Percentiles rank a stretch among this genome's conserved stretches.
Conservation (phyloP, 2,329 filamentous ascomycete species). For the Knufia fluminis region DNA sequence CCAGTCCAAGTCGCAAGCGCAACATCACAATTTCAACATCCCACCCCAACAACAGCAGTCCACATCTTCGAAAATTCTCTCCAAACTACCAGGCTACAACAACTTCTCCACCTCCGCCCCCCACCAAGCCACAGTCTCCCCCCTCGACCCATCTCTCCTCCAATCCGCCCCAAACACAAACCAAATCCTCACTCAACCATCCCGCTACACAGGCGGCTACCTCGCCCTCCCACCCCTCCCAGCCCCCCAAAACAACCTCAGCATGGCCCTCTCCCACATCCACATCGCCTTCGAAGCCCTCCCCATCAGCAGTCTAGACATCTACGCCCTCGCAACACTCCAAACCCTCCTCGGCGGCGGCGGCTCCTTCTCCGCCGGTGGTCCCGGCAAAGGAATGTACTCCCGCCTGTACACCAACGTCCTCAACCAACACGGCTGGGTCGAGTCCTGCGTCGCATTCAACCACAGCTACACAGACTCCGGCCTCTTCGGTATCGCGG, state of each 20-base stretch:
- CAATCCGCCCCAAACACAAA: conserved; percentile 36
- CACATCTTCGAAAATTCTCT: conserved; percentile 52
- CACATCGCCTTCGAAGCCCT: conserved; percentile 93
- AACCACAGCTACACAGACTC: conserved; percentile 97
- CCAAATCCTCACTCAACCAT: conserved; percentile 53
- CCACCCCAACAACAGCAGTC: conserved; percentile 27
- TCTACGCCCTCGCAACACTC: conserved; percentile 89
- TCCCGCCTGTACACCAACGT: conserved; percentile 95
- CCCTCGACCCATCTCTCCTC: conserved; percentile 40
- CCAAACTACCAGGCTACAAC: conserved; percentile 82
- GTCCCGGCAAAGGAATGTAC: conserved; percentile 98
- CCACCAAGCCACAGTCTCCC: conserved; percentile 50
- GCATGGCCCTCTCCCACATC: conserved; percentile 79
- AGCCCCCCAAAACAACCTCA: conserved; percentile 64
- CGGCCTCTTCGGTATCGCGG: conserved; percentile 87
- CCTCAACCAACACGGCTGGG: conserved; percentile 94
- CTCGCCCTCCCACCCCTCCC: conserved; percentile 74
- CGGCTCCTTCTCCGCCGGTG: conserved; percentile 91
- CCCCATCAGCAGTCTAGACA: conserved; percentile 80
- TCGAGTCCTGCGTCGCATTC: conserved; percentile 90
- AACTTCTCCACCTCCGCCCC: conserved; percentile 69
- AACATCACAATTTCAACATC: conserved; percentile 30
- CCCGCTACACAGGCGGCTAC: conserved; percentile 90
- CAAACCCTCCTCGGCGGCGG: conserved; percentile 94
- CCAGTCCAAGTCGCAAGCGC: conserved; percentile 29